phyloP scores from a whole-genome alignment of 2,329 filamentous ascomycete species.

The Colletotrichum graminicola region DNA sequence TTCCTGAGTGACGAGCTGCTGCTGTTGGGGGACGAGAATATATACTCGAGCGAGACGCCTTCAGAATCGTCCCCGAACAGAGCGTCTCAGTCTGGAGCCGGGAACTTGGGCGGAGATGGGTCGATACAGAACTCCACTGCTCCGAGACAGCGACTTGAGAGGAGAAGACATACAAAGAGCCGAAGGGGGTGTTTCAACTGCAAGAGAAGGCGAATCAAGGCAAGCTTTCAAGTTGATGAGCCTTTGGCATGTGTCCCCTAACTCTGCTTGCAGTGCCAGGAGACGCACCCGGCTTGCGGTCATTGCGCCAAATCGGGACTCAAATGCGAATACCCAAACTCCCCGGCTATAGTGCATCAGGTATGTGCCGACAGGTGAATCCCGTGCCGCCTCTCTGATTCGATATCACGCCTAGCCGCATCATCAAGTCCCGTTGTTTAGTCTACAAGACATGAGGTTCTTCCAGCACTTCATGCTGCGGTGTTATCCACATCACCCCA shows the following conservation, averaged over 20 bases:
- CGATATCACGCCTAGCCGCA: slow-evolving; percentile 58
- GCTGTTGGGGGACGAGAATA: slow-evolving; percentile 43
- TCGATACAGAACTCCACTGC: slow-evolving; percentile 21
- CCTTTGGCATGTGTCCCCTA: background rate
- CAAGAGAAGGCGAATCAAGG: slow-evolving; percentile 75
- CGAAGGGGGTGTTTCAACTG: slow-evolving; percentile 76
- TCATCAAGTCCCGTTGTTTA: slow-evolving; percentile 69
- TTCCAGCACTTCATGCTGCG: slow-evolving; percentile 75
- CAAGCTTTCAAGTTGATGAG: slow-evolving; percentile 43
- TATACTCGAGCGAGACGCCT: slow-evolving; percentile 44
- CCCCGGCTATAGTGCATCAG: slow-evolving; percentile 64
- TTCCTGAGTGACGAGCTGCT: slow-evolving; percentile 47
- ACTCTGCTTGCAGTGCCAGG: slow-evolving; percentile 66
- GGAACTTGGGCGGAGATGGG: background rate
- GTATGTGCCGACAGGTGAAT: slow-evolving; percentile 47
- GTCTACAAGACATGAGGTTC: slow-evolving; percentile 74
- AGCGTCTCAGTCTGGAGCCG: background rate
- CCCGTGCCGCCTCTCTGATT: background rate
- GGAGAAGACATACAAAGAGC: slow-evolving; percentile 75
- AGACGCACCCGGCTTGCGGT: slow-evolving; percentile 71
- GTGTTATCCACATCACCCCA: slow-evolving; percentile 73
- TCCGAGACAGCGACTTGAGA: slow-evolving; percentile 59
- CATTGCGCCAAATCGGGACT: slow-evolving; percentile 74
- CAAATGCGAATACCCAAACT: slow-evolving; percentile 71
- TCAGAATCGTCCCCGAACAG: slow-evolving; percentile 46